A percentile compares a stretch with the other conserved stretches of the same genome.
Evolutionary conservation across 805 yeast genomes (phyloP).

Genomic region (Wickerhamomyces rabaulensis): DNA sequence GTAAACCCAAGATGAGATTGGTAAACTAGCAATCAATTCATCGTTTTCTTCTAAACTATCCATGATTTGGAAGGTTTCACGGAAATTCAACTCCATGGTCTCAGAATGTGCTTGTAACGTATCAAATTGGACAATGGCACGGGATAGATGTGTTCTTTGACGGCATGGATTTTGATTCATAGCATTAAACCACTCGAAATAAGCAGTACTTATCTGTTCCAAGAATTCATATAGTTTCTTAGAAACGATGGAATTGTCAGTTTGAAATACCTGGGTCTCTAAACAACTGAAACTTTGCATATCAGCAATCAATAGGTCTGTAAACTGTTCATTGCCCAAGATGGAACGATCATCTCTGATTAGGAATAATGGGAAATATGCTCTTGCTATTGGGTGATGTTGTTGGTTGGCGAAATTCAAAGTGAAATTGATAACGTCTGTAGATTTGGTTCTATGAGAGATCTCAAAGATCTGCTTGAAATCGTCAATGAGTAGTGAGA

Average conservation of each 20-base stretch:
- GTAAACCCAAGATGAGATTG: slow-evolving; percentile 67
- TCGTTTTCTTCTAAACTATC: slow-evolving; percentile 21
- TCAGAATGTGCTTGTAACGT: slow-evolving; percentile 75
- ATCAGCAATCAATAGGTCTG: slow-evolving; percentile 34
- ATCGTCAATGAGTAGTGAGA: slow-evolving; percentile 31
- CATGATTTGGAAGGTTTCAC: slow-evolving; percentile 28
- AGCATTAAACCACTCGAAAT: slow-evolving; percentile 38
- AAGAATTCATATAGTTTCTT: slow-evolving; percentile 28
- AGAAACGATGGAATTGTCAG: slow-evolving; percentile 18
- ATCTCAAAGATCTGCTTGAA: slow-evolving; percentile 30
- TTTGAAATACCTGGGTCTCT: slow-evolving; percentile 27
- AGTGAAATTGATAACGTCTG: slow-evolving; percentile 29
- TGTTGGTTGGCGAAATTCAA: slow-evolving; percentile 27
- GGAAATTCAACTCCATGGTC: slow-evolving; percentile 46
- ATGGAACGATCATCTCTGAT: slow-evolving; percentile 58
- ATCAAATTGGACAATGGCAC: slow-evolving; percentile 62
- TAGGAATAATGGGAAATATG: slow-evolving; percentile 55
- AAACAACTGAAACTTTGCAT: slow-evolving; percentile 40
- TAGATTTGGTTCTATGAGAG: slow-evolving; percentile 22
- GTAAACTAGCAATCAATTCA: slow-evolving; percentile 40
- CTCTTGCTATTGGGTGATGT: slow-evolving; percentile 49
- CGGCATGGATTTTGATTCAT: slow-evolving; percentile 69
- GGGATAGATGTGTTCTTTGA: slow-evolving; percentile 69
- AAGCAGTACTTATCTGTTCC: slow-evolving; percentile 42
- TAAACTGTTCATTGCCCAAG: slow-evolving; percentile 42